These are phyloP conservation scores for Alternaria alternata DNA, from an alignment of 2,329 filamentous ascomycete genomes.

Conservation along the genomic window DNA sequence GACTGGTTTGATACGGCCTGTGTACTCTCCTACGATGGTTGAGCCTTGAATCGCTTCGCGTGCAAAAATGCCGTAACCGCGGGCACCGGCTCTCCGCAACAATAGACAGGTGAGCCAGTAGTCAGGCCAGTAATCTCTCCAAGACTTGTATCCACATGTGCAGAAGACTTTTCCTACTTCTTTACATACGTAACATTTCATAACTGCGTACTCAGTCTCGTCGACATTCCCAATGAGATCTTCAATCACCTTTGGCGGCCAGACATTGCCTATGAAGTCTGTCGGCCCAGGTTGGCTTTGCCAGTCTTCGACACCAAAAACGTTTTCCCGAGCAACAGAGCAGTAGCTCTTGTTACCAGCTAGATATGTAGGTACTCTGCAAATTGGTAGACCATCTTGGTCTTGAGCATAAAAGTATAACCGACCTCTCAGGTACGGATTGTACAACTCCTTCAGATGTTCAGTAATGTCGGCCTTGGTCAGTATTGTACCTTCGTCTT, in stretches of 20 bases:
- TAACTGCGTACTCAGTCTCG: not conserved
- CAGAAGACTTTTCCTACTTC: not conserved
- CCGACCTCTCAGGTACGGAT: not conserved
- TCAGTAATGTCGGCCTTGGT: not conserved
- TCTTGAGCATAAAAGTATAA: not conserved
- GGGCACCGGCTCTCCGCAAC: no score
- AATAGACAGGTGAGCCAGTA: no score
- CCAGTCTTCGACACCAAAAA: not conserved
- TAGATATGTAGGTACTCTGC: not conserved
- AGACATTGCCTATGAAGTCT: not conserved
- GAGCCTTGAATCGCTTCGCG: no score
- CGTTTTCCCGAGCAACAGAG: not conserved
- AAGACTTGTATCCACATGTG: not conserved
- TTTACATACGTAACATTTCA: not conserved
- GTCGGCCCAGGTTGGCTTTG: not conserved
- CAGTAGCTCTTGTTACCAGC: not conserved
- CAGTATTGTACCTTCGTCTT: not conserved
- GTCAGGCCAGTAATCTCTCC: not conserved
- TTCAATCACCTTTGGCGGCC: not conserved
- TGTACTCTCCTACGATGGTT: no score
- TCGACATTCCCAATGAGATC: not conserved
- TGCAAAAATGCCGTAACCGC: no score
- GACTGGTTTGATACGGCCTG: no score
- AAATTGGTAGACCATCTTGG: not conserved
- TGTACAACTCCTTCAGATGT: not conserved